Base-by-base conservation (phyloP, 371 early-diverging fungal genomes). In the Lichtheimia corymbifera region DNA sequence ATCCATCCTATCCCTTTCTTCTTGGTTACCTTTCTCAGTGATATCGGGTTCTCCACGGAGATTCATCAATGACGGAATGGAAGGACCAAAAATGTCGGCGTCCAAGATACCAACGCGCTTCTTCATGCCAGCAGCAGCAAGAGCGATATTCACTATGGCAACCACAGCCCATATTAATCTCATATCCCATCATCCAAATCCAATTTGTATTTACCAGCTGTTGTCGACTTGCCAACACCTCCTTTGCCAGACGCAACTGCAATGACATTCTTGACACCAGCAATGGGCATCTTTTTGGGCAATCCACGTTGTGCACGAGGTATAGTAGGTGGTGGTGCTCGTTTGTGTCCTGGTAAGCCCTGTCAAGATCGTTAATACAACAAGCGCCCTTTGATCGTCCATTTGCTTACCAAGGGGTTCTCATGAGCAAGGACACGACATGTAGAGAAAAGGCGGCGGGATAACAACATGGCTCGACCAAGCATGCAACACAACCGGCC, bases 21-120 rank as follows among this genome's bases (percentile, higher is more conserved):
- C 24, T 35, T 50, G 58, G 61, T 56, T 65, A 82, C 84, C 84
- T 72, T 74, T 73, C 53, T 84, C 85, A 14, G 80, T 77, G 20
- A 86, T 59, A 15, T 88, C 87, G 1, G 93, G 91, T 61, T 89
- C 85, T 0, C 89, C 91, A 53, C 74, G 72, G 50, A 96, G 77
- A 59, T 92, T 91, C 91, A 94, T 91, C 72, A 96, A 79, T 24
- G 80, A 72, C 7, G 96, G 94, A 18, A 96, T 86, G 0, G 94
- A 93, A 4, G 96, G 96, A 1, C 96, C 96, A 82, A 92, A 94
- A 30, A 96, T 76, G 75, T 96, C 96, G 0, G 94, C 93, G 70
- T 96, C 96, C 57, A 96, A 73, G n/a, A 96, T 76, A 18, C 93
- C 96, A 4, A 90, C 88, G 4, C 78, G 73, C 47, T 84, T 70